phyloP scores from a whole-genome alignment of 2,329 filamentous ascomycete genomes.

The Eutypella sp. region DNA sequence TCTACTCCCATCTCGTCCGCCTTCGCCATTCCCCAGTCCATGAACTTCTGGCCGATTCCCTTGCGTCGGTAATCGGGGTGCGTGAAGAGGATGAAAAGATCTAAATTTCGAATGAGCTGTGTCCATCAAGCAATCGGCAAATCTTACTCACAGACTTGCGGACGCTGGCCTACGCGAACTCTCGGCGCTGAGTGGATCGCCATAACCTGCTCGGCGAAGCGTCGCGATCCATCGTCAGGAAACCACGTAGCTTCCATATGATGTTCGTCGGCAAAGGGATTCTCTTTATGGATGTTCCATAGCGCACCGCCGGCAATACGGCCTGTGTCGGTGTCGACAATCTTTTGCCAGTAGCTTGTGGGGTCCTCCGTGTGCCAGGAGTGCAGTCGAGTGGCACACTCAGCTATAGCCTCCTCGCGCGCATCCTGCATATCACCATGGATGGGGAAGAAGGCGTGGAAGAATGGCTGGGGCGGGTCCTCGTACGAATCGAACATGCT shows the following conservation, averaged over 20 bases:
- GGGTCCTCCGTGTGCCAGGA: conserved; percentile 22
- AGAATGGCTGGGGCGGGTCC: conserved; percentile 19
- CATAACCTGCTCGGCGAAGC: conserved; percentile 15
- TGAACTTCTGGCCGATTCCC: conserved; percentile 17
- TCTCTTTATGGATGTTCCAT: conserved; percentile 25
- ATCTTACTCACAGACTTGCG: conserved; percentile 17
- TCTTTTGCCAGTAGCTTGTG: conserved; percentile 25
- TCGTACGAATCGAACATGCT: conserved; percentile 23
- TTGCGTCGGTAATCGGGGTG: conserved; percentile 17
- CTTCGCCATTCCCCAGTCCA: conserved; percentile 20
- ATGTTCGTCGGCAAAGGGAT: conserved; percentile 18
- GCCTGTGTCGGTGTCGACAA: conserved; percentile 24
- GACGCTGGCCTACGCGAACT: conserved; percentile 10
- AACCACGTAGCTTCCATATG: conserved; percentile 24
- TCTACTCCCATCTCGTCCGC: conserved; percentile 16
- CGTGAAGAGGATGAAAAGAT: conserved; percentile 20
- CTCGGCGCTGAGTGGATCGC: conserved; percentile 7
- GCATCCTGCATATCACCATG: conserved; percentile 13
- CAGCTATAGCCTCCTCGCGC: conserved; percentile 16
- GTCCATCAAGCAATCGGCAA: background rate
- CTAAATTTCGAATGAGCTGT: conserved; percentile 2
- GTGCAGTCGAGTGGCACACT: conserved; percentile 14
- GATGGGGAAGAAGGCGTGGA: conserved; percentile 23
- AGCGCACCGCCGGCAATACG: conserved; percentile 22
- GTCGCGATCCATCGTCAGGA: conserved; percentile 22